Percentiles rank a stretch among this genome's conserved stretches.
phyloP scores from a whole-genome alignment of 2,329 filamentous ascomycete species.

The Madurella mycetomatis region DNA sequence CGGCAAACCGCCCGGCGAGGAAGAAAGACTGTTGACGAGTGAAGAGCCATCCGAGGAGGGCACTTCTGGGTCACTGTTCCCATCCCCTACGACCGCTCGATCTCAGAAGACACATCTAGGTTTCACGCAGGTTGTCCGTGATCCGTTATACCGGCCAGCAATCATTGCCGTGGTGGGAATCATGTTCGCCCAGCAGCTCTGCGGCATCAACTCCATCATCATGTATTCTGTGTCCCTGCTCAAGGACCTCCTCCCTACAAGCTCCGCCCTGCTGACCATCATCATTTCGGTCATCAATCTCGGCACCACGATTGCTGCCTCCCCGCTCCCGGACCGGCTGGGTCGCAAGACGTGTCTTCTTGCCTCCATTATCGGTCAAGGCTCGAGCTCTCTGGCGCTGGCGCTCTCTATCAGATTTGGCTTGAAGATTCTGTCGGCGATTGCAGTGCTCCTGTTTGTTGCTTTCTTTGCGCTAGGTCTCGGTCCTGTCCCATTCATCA shows the following conservation, averaged over 20 bases:
- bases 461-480: constrained; percentile 85
- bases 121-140: constrained; percentile 61
- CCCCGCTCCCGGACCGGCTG: constrained; percentile 80
- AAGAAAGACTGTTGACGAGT: constrained; percentile 61
- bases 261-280: constrained; percentile 79
- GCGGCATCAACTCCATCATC: constrained; percentile 93
- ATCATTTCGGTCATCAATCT: constrained; percentile 84
- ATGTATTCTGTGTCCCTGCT: constrained; percentile 97
- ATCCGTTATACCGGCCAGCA: constrained; percentile 65
- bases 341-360: constrained; percentile 84
- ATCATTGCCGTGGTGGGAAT: constrained; percentile 82
- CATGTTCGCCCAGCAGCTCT: constrained; percentile 90
- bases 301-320: constrained; percentile 72
- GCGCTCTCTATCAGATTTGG: constrained; percentile 74
- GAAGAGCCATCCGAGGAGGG: constrained; percentile 20
- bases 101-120: constrained; percentile 43
- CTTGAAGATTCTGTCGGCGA: constrained; percentile 69
- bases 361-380: constrained; percentile 79
- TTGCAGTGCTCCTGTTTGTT: constrained; percentile 81
- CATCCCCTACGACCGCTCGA: constrained; percentile 6
- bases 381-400: constrained; percentile 68
- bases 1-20: constrained; percentile 52
- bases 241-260: constrained; percentile 72
- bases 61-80: constrained; percentile 25
- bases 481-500: constrained; percentile 90